Conservation (phyloP, 192 early-diverging fungal species). For the Neocallimastix lanati region DNA sequence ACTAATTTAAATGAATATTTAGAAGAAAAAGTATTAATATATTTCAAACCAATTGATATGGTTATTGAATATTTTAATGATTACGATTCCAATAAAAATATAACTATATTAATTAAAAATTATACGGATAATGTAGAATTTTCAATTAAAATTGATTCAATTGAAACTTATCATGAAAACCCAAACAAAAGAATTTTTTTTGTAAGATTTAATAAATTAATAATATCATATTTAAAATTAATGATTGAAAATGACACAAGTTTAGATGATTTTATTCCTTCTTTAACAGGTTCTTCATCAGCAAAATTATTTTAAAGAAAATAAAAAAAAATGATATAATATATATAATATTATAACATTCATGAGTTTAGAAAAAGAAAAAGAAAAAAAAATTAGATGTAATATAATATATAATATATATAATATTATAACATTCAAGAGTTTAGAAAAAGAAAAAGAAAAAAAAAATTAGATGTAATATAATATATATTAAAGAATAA, state of each 20-base stretch:
- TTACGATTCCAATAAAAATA: neutral
- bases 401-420: too few relatives aligned
- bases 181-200: neutral
- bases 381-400: too few relatives aligned
- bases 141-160: neutral
- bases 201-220: neutral
- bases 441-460: too few relatives aligned
- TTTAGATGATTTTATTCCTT: neutral
- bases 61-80: neutral
- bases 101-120: neutral
- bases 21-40: neutral
- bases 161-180: neutral
- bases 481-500: too few relatives aligned
- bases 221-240: neutral
- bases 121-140: neutral
- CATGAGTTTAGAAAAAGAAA: too few relatives aligned
- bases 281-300: neutral
- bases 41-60: neutral
- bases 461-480: too few relatives aligned
- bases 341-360: too few relatives aligned
- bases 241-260: neutral
- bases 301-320: neutral
- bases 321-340: neutral
- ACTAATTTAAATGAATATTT: neutral
- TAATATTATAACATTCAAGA: too few relatives aligned